Conservation (phyloP, 345 rosid species). For the Lepidium africanum region DNA sequence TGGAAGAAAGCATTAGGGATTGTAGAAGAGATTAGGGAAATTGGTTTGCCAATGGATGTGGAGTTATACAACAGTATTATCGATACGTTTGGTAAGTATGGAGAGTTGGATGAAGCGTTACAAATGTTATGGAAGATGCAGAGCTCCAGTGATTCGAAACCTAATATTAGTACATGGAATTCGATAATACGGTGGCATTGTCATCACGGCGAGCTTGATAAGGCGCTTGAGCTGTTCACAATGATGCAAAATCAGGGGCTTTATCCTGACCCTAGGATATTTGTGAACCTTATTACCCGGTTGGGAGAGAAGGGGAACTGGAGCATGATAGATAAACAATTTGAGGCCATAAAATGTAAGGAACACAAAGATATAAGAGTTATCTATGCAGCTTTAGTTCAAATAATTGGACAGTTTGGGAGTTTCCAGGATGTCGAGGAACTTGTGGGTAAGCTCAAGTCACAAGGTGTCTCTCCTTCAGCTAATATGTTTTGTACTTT, state of each 20-base stretch:
- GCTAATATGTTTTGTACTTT: constrained; percentile 45
- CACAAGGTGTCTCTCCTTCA: constrained; percentile 43
- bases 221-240: constrained; percentile 44
- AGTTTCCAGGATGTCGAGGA: constrained; percentile 43
- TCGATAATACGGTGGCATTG: constrained; percentile 47
- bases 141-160: constrained; percentile 31
- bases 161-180: constrained; percentile 57
- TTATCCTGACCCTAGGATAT: constrained; percentile 60
- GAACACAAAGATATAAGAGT: constrained; percentile 37
- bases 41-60: constrained; percentile 40
- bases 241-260: constrained; percentile 55
- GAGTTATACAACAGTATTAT: constrained; percentile 51
- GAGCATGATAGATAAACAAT: constrained; percentile 38
- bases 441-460: constrained; percentile 47
- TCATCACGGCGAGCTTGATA: constrained; percentile 39
- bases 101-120: constrained; percentile 50
- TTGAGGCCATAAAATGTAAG: constrained; percentile 33
- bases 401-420: constrained; percentile 59
- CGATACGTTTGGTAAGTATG: constrained; percentile 57
- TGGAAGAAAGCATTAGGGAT: constrained; percentile 66
- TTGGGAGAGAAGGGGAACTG: constrained; percentile 66
- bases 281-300: constrained; percentile 39
- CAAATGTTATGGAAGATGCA: constrained; percentile 42
- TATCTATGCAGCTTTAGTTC: constrained; percentile 47
- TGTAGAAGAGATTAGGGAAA: constrained; percentile 46